Conservation (phyloP, 2,329 filamentous ascomycete genomes). For the Beauveria rudraprayagi region DNA sequence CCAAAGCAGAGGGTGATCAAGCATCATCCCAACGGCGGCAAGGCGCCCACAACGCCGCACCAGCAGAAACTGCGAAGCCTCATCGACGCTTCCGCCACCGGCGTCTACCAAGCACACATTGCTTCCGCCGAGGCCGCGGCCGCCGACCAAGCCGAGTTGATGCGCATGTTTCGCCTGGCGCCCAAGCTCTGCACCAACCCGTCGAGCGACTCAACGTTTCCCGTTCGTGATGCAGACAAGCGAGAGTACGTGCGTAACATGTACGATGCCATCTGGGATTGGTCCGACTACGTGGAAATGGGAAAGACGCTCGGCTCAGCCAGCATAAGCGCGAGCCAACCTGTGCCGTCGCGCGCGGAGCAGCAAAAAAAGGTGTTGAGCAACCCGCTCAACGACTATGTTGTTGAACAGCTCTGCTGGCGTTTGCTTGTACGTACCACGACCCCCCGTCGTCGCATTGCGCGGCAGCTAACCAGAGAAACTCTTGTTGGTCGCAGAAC, state of each 20-base stretch:
- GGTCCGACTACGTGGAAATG: slow-evolving; percentile 5
- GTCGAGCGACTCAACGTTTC: neutral
- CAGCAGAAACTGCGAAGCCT: neutral
- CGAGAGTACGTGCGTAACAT: neutral
- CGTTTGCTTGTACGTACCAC: slow-evolving; percentile 16
- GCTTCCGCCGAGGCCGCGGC: neutral
- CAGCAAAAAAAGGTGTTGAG: slow-evolving; percentile 18
- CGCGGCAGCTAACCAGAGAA: neutral
- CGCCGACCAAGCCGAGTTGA: neutral
- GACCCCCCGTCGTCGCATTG: too few species aligned
- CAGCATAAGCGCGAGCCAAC: neutral
- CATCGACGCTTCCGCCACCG: neutral
- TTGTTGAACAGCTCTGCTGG: slow-evolving; percentile 19
- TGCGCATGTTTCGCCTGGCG: neutral
- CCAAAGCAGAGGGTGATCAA: slow-evolving; percentile 4
- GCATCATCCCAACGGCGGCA: neutral
- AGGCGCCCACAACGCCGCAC: neutral
- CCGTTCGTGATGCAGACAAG: neutral
- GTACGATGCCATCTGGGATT: slow-evolving; percentile 5
- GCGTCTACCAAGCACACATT: neutral
- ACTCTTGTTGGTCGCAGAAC: slow-evolving; percentile 1
- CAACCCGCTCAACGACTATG: slow-evolving; percentile 16
- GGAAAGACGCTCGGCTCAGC: neutral
- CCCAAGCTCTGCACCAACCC: neutral
- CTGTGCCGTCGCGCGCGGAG: slow-evolving; percentile 10